Base-by-base conservation (phyloP, 2,329 filamentous ascomycete genomes). In the Ophiocordyceps camponoti-leonardi region DNA sequence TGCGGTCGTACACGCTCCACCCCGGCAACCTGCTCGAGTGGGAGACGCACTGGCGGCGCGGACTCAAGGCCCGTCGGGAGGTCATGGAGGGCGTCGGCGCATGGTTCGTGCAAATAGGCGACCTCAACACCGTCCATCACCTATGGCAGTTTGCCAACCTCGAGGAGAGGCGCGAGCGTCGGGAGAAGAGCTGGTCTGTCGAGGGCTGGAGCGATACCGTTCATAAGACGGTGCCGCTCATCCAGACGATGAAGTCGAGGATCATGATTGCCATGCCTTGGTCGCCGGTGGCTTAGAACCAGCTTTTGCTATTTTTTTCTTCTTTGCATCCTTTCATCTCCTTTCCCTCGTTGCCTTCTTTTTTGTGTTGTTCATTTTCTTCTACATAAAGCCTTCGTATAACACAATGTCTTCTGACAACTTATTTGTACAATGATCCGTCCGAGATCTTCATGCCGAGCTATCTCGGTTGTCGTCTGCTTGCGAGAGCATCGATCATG, bases 71-170 rank as follows among this genome's bases (percentile, higher is more conserved):
- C 2, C 78, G 92, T 44, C 78, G 87, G 44, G 87, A 96, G 65
- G 90, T 96, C 46, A 98, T 98, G 92, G 92, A 98, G 65, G 92
- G 92, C 14, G 88, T 94, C 1, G 88, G 90, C 30, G 92, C 92
- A 7, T 98, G 92, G 92, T 98, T 98, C 57, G 90, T 95, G 39
- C 92, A 98, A 67, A 90, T 98, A 56, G 92, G 92, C 49, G 90
- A 95, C 45, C 72, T 98, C 51, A 98, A 98, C 68, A 95, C 87
- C 0, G 92, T 98, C 31, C 88, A 98, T 63, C 90, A 96, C 61
- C 73, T 98, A 20, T 98, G 92, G 92, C 92, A 98, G 61, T 98
- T 96, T 69, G 88, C 90, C 54, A 86, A 98, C 63, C 67, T 98
- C 49, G 88, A 96, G 65, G 92, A 96, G 68, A 79, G 92, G 52